A percentile compares a stretch with the other conserved stretches of the same genome.
Conservation (phyloP, 139 green algal genomes). For the Chlamydomonas schloesseri region DNA sequence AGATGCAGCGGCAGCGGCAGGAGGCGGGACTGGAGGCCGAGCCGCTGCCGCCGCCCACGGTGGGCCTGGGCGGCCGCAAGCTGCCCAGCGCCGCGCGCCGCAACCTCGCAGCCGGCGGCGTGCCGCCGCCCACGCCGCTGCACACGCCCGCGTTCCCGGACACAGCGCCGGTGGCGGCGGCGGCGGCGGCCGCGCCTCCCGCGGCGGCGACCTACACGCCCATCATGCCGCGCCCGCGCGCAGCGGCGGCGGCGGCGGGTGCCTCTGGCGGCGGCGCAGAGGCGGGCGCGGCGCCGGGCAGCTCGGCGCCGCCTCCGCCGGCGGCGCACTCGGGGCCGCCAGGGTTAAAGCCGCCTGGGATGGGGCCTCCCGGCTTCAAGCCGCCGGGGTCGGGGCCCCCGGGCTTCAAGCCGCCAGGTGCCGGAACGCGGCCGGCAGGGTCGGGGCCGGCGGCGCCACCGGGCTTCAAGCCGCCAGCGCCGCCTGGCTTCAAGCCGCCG, state of each 20-base stretch:
- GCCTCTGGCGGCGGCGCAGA: background rate
- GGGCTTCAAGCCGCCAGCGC: background rate
- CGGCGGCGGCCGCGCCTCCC: background rate
- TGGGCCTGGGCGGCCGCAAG: slow-evolving; percentile 15
- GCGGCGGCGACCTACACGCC: too few species aligned
- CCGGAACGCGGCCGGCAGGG: background rate
- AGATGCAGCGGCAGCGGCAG: slow-evolving; percentile 1
- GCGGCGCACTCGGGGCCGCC: background rate
- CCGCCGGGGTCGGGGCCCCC: background rate
- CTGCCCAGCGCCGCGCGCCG: slow-evolving; percentile 23
- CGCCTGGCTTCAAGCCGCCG: background rate
- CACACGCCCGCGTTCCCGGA: background rate
- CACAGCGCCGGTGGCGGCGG: background rate
- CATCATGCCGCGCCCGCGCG: too few species aligned
- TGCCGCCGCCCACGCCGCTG: background rate
- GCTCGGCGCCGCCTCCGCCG: background rate
- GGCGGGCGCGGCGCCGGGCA: background rate
- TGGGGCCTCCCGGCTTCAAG: background rate
- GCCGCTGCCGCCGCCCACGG: background rate
- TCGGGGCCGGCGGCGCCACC: background rate
- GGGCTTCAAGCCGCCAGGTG: background rate
- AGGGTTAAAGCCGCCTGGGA: background rate
- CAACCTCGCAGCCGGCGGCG: background rate
- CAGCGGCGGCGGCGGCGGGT: background rate
- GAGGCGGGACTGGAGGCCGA: background rate